Evolutionary conservation across 225 moss, liverwort and hornwort genomes (phyloP).

Genomic region (Straminergon stramineum): DNA sequence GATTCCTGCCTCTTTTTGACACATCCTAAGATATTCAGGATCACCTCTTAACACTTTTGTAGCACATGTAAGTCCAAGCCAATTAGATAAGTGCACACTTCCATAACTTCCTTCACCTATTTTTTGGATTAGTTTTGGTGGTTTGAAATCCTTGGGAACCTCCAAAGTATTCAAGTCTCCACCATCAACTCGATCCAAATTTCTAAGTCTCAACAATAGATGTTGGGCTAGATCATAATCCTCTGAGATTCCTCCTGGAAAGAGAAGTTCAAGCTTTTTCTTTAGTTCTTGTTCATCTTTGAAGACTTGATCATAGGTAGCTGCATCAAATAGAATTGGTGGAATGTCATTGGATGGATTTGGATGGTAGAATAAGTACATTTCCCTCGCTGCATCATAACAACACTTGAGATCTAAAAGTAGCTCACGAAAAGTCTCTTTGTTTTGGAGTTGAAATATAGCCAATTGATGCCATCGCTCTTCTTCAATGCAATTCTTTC

Average conservation of each 20-base stretch:
- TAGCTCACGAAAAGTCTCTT: neutral
- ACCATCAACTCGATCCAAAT: neutral
- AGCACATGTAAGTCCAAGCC: neutral
- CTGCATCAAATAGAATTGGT: neutral
- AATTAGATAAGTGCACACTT: neutral
- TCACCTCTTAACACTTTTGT: neutral
- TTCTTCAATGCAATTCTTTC: neutral
- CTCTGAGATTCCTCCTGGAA: rapidly evolving
- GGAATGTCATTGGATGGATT: rapidly evolving
- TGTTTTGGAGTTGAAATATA: neutral
- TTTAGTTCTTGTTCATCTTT: neutral
- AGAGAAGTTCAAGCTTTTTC: neutral
- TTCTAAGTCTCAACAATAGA: neutral
- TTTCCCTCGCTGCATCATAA: neutral
- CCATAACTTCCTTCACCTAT: neutral
- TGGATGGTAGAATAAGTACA: neutral
- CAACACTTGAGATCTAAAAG: neutral
- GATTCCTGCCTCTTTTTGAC: neutral
- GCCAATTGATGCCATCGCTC: neutral
- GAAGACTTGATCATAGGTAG: neutral
- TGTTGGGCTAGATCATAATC: neutral
- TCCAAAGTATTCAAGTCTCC: neutral
- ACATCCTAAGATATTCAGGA: rapidly evolving
- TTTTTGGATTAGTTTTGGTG: neutral
- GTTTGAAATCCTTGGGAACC: neutral